Percentiles rank a stretch among this genome's conserved stretches.
phyloP scores from a whole-genome alignment of 495 filamentous ascomycete species.

The Aspergillus homomorphus region DNA sequence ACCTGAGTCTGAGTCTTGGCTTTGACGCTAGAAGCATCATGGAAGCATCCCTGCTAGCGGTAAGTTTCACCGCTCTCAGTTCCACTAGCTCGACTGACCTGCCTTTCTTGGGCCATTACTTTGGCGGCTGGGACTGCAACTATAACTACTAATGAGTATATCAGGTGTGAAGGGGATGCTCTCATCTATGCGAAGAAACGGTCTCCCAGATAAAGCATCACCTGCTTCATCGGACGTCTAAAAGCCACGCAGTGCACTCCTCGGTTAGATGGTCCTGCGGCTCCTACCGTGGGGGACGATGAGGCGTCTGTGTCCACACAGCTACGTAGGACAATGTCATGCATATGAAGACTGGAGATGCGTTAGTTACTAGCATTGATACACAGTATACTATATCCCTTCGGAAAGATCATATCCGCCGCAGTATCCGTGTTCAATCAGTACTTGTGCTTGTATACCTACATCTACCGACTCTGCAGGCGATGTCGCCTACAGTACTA shows the following conservation, averaged over 20 bases:
- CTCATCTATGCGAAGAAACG: not conserved
- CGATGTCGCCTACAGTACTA: too few relatives aligned
- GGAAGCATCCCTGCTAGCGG: constrained; percentile 26
- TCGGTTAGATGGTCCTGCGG: not conserved
- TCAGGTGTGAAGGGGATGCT: not conserved
- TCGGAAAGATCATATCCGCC: too few relatives aligned
- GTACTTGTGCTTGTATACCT: too few relatives aligned
- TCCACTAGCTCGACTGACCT: constrained; percentile 3
- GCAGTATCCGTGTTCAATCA: too few relatives aligned
- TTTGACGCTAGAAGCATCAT: constrained; percentile 36
- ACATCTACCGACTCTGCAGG: too few relatives aligned
- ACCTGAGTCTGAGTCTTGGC: constrained; percentile 29
- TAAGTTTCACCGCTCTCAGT: constrained; percentile 14
- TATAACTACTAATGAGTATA: not conserved
- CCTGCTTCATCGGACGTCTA: not conserved
- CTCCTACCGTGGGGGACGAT: not conserved
- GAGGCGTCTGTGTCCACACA: not conserved
- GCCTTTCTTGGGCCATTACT: too few relatives aligned
- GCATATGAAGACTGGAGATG: too few relatives aligned
- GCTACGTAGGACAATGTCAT: not conserved
- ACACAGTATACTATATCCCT: too few relatives aligned
- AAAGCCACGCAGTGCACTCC: too few relatives aligned
- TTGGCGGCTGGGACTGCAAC: not conserved
- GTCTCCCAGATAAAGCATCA: not conserved
- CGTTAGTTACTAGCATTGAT: too few relatives aligned